Evolutionary conservation across 805 yeast species (phyloP).

Genomic region (Cyberlindnera xylosilytica): DNA sequence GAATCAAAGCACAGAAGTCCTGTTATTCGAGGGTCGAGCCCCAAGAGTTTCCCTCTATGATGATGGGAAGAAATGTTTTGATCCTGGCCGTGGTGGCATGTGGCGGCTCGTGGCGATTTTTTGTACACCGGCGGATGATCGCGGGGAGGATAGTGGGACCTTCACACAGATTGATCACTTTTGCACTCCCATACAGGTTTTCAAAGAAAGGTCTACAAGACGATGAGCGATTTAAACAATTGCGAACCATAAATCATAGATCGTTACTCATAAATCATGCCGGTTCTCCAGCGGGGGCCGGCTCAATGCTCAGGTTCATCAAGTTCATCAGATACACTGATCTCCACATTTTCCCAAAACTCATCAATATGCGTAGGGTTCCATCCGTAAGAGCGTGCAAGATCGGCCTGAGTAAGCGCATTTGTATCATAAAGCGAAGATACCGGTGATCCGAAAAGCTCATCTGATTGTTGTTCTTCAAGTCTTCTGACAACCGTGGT

Average conservation of each 20-base stretch:
- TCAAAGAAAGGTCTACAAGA: no score
- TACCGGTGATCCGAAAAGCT: constrained; percentile 16
- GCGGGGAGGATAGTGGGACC: no score
- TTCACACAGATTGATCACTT: no score
- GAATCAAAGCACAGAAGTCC: no score
- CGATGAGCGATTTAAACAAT: not conserved
- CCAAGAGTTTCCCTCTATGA: no score
- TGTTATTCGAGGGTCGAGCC: no score
- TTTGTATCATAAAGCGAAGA: constrained; percentile 29
- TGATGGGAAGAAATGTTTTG: no score
- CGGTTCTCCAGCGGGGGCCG: not conserved
- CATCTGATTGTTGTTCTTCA: constrained; percentile 16
- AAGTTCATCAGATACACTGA: constrained; percentile 4
- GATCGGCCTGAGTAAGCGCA: constrained; percentile 29
- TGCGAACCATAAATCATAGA: not conserved
- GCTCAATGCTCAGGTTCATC: not conserved
- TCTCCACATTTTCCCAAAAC: constrained; percentile 10
- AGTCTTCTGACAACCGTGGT: constrained; percentile 21
- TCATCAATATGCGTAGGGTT: constrained; percentile 17
- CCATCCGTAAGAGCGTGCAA: constrained; percentile 31
- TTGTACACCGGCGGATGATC: no score
- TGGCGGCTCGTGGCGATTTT: no score
- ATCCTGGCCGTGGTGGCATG: no score
- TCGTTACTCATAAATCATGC: not conserved
- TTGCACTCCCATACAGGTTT: no score